Evolutionary conservation across 1,284 basidiomycete genomes (phyloP), one percentile per base, ranked within the genome.

Genomic region (Boletus semigastroideus): DNA sequence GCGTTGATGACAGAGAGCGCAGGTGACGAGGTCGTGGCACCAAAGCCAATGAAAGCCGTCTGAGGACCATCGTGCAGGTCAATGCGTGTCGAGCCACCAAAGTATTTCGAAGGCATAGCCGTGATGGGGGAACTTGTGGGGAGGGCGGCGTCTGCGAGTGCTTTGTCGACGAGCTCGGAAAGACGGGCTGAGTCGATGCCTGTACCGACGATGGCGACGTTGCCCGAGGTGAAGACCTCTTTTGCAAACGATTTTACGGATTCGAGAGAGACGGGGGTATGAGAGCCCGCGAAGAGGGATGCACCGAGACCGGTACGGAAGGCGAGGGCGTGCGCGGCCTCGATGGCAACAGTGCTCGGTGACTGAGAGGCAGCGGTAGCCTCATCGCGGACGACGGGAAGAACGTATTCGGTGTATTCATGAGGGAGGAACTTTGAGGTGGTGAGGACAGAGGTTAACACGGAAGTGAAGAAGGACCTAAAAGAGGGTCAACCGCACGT

Each of bases 241-340:
- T 80, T 71, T 55, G 91, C 92, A 66, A 79, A 94, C 2, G 79
- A 71, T 68, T 88, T 84, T 63, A 95, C 80, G 61, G 88, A 84
- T 17, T 78, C 78, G 41, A 80, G 78, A 48, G 84, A 79, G 58
- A 94, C 74, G 60, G 79, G 74, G 54, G 75, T 75, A 67, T 90
- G 82, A n/a, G 83, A 74, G 14, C 85, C 76, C 25, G 92, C 87
- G 72, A 91, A 94, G 58, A 97, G 79, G 40, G 92, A 89, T 64
- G 90, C 82, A 64, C 94, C 93, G 63, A 98, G 90, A 27, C 94
- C 92, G 49, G 78, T 77, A 65, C 93, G 92, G 88, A 97, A 97
- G 42, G 94, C 94, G 51, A 94, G 76, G 42, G 80, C 73, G 70
- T 97, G 94, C 17, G 93, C 93, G 46, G 87, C 73, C 68, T 98